A percentile compares a stretch with the other conserved stretches of the same genome.
phyloP scores from a whole-genome alignment of 1,284 basidiomycete species.

The Rhodotorula sp. region DNA sequence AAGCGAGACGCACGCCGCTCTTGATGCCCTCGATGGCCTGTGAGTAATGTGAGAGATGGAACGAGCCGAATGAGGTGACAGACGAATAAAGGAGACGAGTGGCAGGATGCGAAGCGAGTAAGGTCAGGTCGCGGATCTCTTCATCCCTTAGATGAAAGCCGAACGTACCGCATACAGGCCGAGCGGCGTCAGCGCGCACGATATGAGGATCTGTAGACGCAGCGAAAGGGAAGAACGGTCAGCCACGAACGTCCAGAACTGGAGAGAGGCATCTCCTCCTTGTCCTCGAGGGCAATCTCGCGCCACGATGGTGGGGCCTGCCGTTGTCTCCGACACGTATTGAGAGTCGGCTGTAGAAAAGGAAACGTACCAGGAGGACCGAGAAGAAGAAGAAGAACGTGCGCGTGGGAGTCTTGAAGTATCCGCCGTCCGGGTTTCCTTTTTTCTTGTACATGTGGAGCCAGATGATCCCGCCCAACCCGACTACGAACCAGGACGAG shows the following conservation, averaged over 20 bases:
- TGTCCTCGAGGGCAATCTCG: not conserved
- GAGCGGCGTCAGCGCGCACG: not conserved
- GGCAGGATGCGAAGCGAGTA: not conserved
- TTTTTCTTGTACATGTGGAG: constrained; percentile 1
- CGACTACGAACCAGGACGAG: constrained; percentile 15
- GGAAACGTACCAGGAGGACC: not conserved
- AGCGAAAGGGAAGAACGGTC: not conserved
- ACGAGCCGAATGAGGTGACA: no score
- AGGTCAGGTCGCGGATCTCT: not conserved
- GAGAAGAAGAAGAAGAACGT: not conserved
- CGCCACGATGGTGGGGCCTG: no score
- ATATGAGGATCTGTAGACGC: constrained; percentile 4
- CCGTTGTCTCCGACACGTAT: no score
- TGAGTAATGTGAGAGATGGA: not conserved
- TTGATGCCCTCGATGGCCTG: not conserved
- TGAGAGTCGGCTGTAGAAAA: no score
- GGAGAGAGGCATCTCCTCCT: not conserved
- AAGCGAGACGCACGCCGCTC: not conserved
- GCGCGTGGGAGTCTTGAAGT: not conserved
- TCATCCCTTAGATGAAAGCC: not conserved
- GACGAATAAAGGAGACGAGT: not conserved
- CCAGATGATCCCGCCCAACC: constrained; percentile 4
- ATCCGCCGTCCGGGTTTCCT: not conserved
- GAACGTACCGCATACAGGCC: not conserved
- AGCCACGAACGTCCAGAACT: not conserved